These are phyloP conservation scores for Diaporthe sp. DNA, from an alignment of 2,329 filamentous ascomycete species.

Conservation along the genomic window DNA sequence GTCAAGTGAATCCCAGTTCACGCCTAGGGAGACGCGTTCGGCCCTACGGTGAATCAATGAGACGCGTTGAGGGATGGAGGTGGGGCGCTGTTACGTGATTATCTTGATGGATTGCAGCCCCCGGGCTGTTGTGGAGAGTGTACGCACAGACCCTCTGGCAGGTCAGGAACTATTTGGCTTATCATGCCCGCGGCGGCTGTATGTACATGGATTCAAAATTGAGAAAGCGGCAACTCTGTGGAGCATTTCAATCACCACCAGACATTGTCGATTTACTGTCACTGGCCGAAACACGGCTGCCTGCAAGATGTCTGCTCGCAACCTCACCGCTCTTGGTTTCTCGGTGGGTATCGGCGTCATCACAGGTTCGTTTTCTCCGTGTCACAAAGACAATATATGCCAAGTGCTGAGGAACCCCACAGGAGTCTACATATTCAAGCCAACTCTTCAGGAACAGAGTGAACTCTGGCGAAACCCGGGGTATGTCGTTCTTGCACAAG, in stretches of 20 bases:
- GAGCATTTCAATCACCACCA: neutral
- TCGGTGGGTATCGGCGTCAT: constrained; percentile 43
- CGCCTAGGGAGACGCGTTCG: constrained; percentile 17
- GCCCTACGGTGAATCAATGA: too few relatives aligned
- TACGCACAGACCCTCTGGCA: neutral
- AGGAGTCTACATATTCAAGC: constrained; percentile 48
- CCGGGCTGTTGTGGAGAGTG: neutral
- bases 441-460: constrained; percentile 44
- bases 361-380: constrained; percentile 42
- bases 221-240: constrained; percentile 20
- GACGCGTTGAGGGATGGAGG: constrained; percentile 4
- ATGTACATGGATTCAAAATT: neutral
- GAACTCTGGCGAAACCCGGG: constrained; percentile 29
- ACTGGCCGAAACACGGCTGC: neutral
- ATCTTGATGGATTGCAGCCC: neutral
- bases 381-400: neutral
- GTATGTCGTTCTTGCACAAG: constrained; percentile 8
- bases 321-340: constrained; percentile 29
- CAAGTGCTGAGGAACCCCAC: constrained; percentile 40
- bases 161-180: neutral
- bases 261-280: neutral
- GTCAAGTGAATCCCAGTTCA: neutral
- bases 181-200: neutral
- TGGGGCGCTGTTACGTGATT: constrained; percentile 8
- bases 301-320: constrained; percentile 39